These are phyloP conservation scores for Colletotrichum sansevieriae DNA, from an alignment of 2,329 filamentous ascomycete species.

Conservation along the genomic window DNA sequence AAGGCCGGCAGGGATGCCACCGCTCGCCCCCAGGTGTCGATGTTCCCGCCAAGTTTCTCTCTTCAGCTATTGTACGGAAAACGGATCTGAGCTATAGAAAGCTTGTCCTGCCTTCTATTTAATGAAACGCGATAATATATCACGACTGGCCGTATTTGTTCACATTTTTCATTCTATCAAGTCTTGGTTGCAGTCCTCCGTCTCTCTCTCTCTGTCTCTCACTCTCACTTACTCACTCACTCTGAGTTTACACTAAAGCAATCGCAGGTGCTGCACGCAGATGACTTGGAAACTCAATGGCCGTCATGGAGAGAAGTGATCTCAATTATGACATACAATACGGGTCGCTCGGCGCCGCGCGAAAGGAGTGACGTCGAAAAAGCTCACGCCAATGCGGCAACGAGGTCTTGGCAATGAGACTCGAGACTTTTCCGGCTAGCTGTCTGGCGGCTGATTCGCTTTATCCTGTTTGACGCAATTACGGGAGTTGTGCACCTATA, in stretches of 20 bases:
- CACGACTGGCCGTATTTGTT: background rate
- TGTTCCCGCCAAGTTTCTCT: background rate
- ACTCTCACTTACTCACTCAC: too few relatives aligned
- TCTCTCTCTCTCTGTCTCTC: too few relatives aligned
- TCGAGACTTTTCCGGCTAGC: background rate
- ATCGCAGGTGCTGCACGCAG: background rate
- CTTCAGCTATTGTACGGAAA: background rate
- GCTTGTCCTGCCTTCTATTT: conserved; percentile 14
- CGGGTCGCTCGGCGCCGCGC: background rate
- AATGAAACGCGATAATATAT: conserved; percentile 9
- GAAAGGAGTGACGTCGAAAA: background rate
- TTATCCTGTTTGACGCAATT: conserved; percentile 16
- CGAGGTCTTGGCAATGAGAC: conserved; percentile 17
- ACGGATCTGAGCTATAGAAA: background rate
- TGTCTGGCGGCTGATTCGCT: background rate
- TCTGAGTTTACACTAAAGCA: too few relatives aligned
- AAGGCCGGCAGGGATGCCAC: conserved; percentile 6
- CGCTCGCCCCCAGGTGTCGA: background rate
- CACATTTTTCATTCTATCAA: background rate
- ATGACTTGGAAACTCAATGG: too few relatives aligned
- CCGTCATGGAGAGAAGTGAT: too few relatives aligned
- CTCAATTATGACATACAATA: too few relatives aligned
- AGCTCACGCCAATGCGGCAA: conserved; percentile 1
- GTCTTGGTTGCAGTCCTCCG: too few relatives aligned
- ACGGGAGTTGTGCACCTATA: conserved; percentile 8